Base-by-base conservation (phyloP, 1,284 basidiomycete genomes). In the Psilocybe mexicana region DNA sequence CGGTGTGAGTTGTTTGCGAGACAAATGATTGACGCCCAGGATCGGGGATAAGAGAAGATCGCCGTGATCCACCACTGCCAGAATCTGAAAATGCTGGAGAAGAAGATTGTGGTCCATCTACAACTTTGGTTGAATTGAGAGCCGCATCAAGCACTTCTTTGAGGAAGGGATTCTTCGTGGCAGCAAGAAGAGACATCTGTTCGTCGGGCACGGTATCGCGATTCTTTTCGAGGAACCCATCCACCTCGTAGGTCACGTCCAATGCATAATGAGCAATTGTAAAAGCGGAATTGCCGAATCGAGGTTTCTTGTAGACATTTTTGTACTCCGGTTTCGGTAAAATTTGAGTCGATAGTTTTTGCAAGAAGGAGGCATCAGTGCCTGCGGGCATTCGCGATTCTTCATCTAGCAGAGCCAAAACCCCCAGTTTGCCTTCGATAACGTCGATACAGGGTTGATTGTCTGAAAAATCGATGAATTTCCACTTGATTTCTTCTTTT, bases 401-500 rank as follows among this genome's bases (percentile, higher is more conserved):
- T 76, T 99, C 97, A 71, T 99, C 97, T 33, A 99, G 82, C 30
- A 99, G 81, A 2, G 96, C 90, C 51, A 99, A 83, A 47, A 99
- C 92, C 63, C 97, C 97, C 61, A 99, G 87, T 74, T 91, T 98
- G 65, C 96, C 93, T 77, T 99, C 97, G 67, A 99, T 98, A 66
- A 98, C 89, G 72, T 99, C 94, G 72, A 99, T 99, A 72, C 95
- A 98, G 36, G 95, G 94, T 71, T 99, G 97, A 70, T 99, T 99
- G 76, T 99, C 97, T 10, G 92, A 94, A 74, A 98, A 99, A 70
- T 98, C 95, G 74, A 99, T 99, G 76, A 99, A 99, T 1, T 93
- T 98, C 97, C 97, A 99, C 70, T 96, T 94, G 73, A 99, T 99
- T 76, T 98, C 84, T 72, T 99, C 97, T 59, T 95, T 93, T 57